Percentiles rank a stretch among this genome's conserved stretches.
These are phyloP conservation scores for Tetracladium setigerum DNA, from an alignment of 495 filamentous ascomycete species.

Conservation along the genomic window DNA sequence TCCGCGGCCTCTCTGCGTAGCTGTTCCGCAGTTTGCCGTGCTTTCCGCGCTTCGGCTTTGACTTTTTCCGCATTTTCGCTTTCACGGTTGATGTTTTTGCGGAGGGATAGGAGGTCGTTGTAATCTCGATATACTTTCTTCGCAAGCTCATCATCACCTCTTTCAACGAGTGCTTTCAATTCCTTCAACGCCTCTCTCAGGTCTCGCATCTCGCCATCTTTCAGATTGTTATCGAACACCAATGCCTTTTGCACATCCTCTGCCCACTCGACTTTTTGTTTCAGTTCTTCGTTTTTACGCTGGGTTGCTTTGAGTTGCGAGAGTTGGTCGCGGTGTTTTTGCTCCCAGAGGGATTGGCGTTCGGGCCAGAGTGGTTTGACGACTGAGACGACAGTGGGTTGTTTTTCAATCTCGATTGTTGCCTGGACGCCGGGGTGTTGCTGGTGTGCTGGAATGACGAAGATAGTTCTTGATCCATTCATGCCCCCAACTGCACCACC, in stretches of 20 bases:
- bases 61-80: too few species aligned
- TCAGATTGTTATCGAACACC: conserved; percentile 10
- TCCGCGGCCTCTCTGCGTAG: too few species aligned
- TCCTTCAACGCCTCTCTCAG: conserved; percentile 9
- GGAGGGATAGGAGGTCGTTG: too few species aligned
- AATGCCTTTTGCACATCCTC: conserved; percentile 15
- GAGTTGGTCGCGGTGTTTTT: conserved; percentile 17
- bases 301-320: conserved; percentile 17
- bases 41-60: too few species aligned
- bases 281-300: background rate
- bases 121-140: background rate
- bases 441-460: conserved; percentile 40
- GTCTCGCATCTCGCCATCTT: conserved; percentile 15
- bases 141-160: background rate
- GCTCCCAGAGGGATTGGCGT: conserved; percentile 19
- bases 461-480: conserved; percentile 28
- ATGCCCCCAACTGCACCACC: conserved; percentile 19
- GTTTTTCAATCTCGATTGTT: conserved; percentile 32
- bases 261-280: conserved; percentile 5
- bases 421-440: conserved; percentile 33
- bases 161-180: conserved; percentile 7
- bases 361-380: conserved; percentile 28
- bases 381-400: conserved; percentile 37
- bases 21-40: too few species aligned
- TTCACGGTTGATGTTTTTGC: too few species aligned